Base-by-base conservation (phyloP, 1,284 basidiomycete genomes). In the Ceraceosorus bombacis region DNA sequence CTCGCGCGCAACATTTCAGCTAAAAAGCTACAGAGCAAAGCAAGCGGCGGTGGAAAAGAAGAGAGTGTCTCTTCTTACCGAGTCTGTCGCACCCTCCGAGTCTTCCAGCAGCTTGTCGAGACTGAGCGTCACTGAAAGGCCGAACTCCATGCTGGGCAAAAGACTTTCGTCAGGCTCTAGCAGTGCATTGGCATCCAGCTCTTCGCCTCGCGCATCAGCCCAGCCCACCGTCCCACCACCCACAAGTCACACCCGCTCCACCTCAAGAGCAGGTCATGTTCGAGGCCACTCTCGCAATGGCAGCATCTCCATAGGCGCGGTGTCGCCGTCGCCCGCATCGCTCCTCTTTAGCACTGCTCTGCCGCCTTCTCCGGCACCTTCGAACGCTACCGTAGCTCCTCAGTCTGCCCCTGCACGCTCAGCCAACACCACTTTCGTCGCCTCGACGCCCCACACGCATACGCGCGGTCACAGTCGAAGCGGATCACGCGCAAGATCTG, bases 11-110 rank as follows among this genome's bases (percentile, higher is more conserved):
- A 27, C 3, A 3, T 27, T 27, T 27, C 59, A 67, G 65, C 68
- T 74, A 58, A 72, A 74, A 63, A 66, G 62, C 55, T 74, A 67
- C 56, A 62, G 70, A 12, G 72, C 72, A 51, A 72, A 71, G 55
- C 72, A 74, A 54, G 70, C 72, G 2, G 63, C 68, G 54, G 58
- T 66, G 57, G 63, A 70, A 15, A 66, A 68, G 59, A 56, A 63
- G 60, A 36, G 59, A 39, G 6, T 63, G 60, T 64, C 61, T 4
- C 41, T 50, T 12, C 59, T 63, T 53, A 36, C 56, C n/a, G 36
- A 57, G 17, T 43, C 54, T 43, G 50, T 38, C n/a, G 53, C 54
- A 41, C 10, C 15, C 12, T 52, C 53, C 48, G 10, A 41, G 5
- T 36, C 27, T 50, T 51, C 17, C 46, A 5, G 43, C 43, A 37